A percentile compares a stretch with the other conserved stretches of the same genome.
phyloP scores from a whole-genome alignment of 2,329 filamentous ascomycete genomes.

The Pestalotiopsis sp. region DNA sequence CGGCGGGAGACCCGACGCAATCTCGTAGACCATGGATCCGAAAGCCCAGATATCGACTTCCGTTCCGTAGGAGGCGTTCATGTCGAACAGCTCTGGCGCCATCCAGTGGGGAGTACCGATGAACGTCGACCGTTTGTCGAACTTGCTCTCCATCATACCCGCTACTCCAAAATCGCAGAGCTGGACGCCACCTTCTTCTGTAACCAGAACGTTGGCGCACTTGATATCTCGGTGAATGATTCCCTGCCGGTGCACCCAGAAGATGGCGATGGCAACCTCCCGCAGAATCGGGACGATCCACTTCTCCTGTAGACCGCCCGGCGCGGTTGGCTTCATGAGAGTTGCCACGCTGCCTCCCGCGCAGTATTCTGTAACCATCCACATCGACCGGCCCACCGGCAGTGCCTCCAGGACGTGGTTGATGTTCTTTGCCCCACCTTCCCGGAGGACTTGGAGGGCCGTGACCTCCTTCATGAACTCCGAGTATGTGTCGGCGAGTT shows the following conservation, averaged over 20 bases:
- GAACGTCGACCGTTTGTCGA: conserved; percentile 77
- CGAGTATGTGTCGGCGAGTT: conserved; percentile 66
- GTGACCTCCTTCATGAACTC: conserved; percentile 71
- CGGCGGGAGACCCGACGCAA: conserved; percentile 76
- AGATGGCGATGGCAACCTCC: conserved; percentile 66
- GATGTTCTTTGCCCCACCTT: conserved; percentile 76
- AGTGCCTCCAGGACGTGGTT: conserved; percentile 81
- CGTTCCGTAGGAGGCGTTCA: conserved; percentile 65
- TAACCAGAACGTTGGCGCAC: conserved; percentile 79
- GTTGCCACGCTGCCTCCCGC: conserved; percentile 81
- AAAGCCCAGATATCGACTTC: conserved; percentile 86
- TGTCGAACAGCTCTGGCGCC: conserved; percentile 76
- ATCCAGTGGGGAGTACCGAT: conserved; percentile 87
- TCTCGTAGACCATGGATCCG: conserved; percentile 78
- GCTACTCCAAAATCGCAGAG: conserved; percentile 86
- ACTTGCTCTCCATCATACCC: conserved; percentile 73
- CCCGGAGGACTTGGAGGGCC: conserved; percentile 71
- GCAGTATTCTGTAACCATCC: conserved; percentile 88
- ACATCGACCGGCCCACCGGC: conserved; percentile 77
- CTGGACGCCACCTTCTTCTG: conserved; percentile 75
- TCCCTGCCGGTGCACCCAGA: conserved; percentile 68
- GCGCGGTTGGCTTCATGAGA: conserved; percentile 67
- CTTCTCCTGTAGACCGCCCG: conserved; percentile 68
- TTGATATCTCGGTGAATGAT: conserved; percentile 75
- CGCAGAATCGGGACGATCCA: conserved; percentile 70